Evolutionary conservation across 768 basidiomycete genomes (phyloP).

Genomic region (Lentinula sp.): DNA sequence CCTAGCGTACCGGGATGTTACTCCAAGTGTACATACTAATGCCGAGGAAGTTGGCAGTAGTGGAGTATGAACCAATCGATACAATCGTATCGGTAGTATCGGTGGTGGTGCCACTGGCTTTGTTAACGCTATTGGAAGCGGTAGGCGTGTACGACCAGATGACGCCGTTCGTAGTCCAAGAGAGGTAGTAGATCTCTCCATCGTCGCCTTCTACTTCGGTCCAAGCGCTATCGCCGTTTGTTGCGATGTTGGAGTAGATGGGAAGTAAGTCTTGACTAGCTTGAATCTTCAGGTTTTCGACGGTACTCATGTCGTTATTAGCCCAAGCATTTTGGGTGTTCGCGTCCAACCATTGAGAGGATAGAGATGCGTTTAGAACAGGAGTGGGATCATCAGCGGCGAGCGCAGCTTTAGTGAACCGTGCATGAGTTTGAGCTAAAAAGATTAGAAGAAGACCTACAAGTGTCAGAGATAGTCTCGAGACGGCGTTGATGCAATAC

Average conservation of each 20-base stretch:
- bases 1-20: neutral
- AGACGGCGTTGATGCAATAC: too few relatives aligned
- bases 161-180: neutral
- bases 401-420: neutral
- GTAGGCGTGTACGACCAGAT: neutral
- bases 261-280: neutral
- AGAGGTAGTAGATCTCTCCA: neutral
- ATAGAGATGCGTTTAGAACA: neutral
- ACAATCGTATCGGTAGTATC: neutral
- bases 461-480: too few relatives aligned
- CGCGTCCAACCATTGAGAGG: neutral
- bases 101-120: neutral
- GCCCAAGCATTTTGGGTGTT: neutral
- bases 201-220: neutral
- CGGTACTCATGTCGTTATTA: neutral
- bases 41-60: neutral
- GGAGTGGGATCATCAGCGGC: neutral
- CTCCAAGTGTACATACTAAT: neutral
- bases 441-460: neutral
- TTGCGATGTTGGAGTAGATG: neutral
- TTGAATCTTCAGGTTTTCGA: neutral
- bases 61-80: neutral
- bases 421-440: neutral
- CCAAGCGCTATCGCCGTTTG: neutral
- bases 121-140: neutral